Conservation (phyloP, 331 rosid species). For the Spiraea crenata region DNA sequence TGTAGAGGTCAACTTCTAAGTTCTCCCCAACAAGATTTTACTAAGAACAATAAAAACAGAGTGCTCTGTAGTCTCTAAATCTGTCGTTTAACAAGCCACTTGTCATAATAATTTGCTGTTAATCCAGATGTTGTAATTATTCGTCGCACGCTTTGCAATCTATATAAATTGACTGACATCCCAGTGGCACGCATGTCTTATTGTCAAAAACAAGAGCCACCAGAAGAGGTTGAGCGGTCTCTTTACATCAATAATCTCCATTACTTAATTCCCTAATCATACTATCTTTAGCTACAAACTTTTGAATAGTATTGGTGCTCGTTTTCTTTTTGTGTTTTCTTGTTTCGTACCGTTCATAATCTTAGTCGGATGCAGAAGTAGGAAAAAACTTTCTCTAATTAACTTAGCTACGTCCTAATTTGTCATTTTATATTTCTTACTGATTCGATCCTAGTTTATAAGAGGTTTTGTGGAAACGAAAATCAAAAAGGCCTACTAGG, state of each 20-base stretch:
- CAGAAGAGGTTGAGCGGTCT: conserved; percentile 15
- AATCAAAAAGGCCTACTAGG: not conserved
- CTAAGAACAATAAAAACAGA: not conserved
- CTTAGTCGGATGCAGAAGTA: no score
- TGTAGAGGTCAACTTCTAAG: not conserved
- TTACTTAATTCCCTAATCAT: not conserved
- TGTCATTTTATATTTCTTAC: not conserved
- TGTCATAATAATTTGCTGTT: not conserved
- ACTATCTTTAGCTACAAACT: conserved; percentile 34
- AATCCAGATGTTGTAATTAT: not conserved
- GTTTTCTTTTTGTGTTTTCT: not conserved
- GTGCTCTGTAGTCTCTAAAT: not conserved
- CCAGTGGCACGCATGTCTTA: not conserved
- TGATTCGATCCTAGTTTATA: not conserved
- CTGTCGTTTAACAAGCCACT: not conserved
- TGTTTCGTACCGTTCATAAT: no score
- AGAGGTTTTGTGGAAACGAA: not conserved
- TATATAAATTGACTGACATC: not conserved
- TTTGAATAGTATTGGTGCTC: conserved; percentile 15
- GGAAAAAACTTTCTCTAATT: no score
- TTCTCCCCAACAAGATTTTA: not conserved
- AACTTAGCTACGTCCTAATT: not conserved
- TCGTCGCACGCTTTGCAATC: not conserved
- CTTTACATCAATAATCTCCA: not conserved
- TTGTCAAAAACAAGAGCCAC: not conserved